Base-by-base conservation (phyloP, 192 early-diverging fungal genomes). In the Mortierella hygrophila region DNA sequence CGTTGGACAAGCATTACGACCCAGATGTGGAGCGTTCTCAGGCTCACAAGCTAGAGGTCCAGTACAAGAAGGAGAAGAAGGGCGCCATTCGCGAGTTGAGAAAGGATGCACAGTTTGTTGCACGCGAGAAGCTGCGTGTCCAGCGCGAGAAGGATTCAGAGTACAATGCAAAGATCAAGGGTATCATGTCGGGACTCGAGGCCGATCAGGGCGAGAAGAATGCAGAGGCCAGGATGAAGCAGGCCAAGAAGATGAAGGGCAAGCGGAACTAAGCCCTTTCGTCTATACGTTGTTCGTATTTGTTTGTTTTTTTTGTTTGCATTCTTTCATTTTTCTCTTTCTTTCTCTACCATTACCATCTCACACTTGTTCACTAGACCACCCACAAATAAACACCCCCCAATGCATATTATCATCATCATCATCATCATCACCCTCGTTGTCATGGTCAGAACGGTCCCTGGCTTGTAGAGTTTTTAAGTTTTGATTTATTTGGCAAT, bases 81-180 rank as follows among this genome's bases (percentile, higher is more conserved):
- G 97, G 98, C 21, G 98, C 98, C 32, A 92, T 97, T 63, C 94
- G 99, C 35, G 99, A 99, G 89, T 88, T 99, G 79, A 95, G 98
- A 44, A 97, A 98, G 86, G 99, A 99, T 87, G 94, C 94, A 44
- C 91, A 93, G 88, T 99, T 98, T 76, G 85, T 99, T 44, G 94
- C 96, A 21, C 88, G 93, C 26, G 93, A 96, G 88, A 89, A 93
- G 69, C 77, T 97, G 35, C 87, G 87, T 74, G 91, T 92, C 72
- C 90, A 89, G 76, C 94, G 93, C 75, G 93, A 96, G 77, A 96
- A 95, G 92, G 98, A 98, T 85, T 83, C 42, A 9, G 88, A 85
- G 37, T 99, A 99, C 84, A 94, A 94, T 75, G 93, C 94, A 77
- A 97, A 95, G 93, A 97, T 99, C 92, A 95, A 97, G 88, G 91